A percentile compares a stretch with the other conserved stretches of the same genome.
These are phyloP conservation scores for Baudoinia panamericana DNA, from an alignment of 495 filamentous ascomycete species.

Conservation along the genomic window DNA sequence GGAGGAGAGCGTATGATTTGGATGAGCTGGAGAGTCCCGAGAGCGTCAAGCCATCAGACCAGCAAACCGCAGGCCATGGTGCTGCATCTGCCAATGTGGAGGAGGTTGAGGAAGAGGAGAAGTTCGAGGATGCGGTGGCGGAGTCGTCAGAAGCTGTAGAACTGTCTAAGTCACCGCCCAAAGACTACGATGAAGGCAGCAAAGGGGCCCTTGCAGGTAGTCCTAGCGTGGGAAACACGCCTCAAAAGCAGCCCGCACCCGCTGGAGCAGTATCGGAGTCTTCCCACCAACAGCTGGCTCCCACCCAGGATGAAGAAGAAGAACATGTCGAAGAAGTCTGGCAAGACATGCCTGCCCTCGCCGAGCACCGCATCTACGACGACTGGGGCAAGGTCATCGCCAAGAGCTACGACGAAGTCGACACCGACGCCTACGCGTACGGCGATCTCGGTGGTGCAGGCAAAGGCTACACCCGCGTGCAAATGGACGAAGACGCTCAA, in stretches of 20 bases:
- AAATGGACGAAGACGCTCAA: constrained; percentile 85
- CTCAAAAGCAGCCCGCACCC: not conserved
- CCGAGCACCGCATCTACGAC: constrained; percentile 86
- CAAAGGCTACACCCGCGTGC: constrained; percentile 86
- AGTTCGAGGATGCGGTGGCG: not conserved
- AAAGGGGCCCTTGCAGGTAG: no score
- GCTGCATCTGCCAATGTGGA: no score
- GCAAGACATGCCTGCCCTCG: constrained; percentile 89
- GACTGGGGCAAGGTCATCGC: constrained; percentile 82
- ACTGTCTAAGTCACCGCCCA: no score
- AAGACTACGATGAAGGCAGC: no score
- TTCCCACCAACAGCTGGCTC: constrained; percentile 75
- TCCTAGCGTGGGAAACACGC: no score
- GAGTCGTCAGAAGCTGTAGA: not conserved
- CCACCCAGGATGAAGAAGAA: constrained; percentile 29
- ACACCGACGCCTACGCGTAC: constrained; percentile 62
- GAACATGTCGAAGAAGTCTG: constrained; percentile 53
- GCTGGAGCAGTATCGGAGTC: constrained; percentile 49
- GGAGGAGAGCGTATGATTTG: constrained; percentile 4
- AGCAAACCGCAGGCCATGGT: not conserved
- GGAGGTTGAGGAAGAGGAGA: not conserved
- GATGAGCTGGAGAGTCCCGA: constrained; percentile 10
- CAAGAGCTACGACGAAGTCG: constrained; percentile 50
- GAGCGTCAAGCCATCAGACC: not conserved
- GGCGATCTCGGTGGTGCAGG: constrained; percentile 69